Conservation (phyloP, 1,284 basidiomycete species). For the Ganoderma boninense region DNA sequence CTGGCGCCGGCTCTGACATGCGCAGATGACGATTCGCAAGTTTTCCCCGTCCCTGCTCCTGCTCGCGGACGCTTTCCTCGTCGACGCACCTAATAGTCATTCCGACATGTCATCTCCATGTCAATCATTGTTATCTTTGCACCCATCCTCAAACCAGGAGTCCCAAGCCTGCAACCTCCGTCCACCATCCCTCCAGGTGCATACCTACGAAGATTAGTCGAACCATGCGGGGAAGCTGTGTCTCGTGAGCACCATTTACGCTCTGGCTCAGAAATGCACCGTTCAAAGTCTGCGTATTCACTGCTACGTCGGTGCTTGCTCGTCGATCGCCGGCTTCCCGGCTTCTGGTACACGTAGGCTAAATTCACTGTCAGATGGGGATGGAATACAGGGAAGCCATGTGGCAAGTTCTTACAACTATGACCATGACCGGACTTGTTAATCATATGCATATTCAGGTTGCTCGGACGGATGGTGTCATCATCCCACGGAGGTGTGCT, state of each 20-base stretch:
- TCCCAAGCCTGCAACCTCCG: background rate
- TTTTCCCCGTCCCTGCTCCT: too few relatives aligned
- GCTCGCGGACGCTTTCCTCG: background rate
- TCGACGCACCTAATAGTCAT: background rate
- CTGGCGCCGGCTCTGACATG: background rate
- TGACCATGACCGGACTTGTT: background rate
- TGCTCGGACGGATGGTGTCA: background rate
- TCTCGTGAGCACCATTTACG: background rate
- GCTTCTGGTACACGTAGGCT: background rate
- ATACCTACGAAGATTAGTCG: background rate
- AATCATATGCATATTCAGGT: background rate
- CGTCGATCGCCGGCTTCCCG: background rate
- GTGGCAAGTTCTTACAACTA: background rate
- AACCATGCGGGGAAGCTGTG: background rate
- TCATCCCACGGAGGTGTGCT: background rate
- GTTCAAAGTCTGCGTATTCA: background rate
- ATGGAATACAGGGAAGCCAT: background rate
- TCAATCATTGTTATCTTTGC: background rate
- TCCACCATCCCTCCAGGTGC: background rate
- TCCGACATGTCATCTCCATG: background rate
- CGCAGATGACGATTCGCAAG: too few relatives aligned
- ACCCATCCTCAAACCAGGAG: background rate
- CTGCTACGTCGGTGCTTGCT: background rate
- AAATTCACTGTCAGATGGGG: background rate
- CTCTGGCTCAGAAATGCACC: background rate